Conservation (phyloP, 371 early-diverging fungal species). For the Mucor velutinosus region DNA sequence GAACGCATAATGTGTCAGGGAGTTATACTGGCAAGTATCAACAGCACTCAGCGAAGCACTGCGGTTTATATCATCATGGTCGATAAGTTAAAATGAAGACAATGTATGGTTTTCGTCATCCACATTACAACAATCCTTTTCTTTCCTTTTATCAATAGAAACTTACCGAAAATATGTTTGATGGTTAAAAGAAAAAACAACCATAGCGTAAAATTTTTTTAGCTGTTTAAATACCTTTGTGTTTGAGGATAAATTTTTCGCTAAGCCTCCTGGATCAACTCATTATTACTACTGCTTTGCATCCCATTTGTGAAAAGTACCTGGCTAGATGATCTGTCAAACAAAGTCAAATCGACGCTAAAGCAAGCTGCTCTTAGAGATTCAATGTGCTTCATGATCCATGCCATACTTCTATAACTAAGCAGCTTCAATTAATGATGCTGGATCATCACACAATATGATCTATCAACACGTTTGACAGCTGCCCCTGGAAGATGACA, state of each 20-base stretch:
- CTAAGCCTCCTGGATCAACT: background rate
- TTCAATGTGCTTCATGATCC: no score
- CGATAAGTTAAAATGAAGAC: conserved; percentile 48
- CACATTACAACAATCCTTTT: background rate
- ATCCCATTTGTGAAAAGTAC: background rate
- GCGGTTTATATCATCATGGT: conserved; percentile 47
- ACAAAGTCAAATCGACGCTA: no score
- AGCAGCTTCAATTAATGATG: no score
- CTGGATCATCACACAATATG: no score
- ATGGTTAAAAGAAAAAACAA: background rate
- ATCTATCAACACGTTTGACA: background rate
- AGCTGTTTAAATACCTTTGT: background rate
- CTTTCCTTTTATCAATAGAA: background rate
- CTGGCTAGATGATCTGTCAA: no score
- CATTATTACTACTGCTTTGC: background rate
- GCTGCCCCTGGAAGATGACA: background rate
- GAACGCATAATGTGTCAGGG: conserved; percentile 25
- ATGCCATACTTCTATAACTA: no score
- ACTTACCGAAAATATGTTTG: background rate
- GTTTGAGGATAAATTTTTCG: background rate
- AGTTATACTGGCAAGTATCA: conserved; percentile 50
- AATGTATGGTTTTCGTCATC: conserved; percentile 33
- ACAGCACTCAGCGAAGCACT: conserved; percentile 49
- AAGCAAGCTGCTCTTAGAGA: no score
- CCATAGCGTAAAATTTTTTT: background rate